Evolutionary conservation across 345 rosid species (phyloP).

Genomic region (Linum usitatissimum): DNA sequence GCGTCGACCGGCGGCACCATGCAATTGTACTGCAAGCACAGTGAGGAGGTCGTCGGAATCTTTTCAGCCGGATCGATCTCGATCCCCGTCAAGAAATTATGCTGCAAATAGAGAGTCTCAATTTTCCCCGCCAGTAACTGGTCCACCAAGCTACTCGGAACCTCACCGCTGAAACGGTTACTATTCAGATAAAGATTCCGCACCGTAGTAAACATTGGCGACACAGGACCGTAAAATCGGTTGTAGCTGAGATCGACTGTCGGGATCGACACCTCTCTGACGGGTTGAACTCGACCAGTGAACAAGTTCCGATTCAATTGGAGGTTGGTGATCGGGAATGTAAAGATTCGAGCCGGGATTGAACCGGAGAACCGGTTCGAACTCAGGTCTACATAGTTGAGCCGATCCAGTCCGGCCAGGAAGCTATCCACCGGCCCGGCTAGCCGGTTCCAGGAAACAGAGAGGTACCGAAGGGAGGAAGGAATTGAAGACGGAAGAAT

Average conservation of each 20-base stretch:
- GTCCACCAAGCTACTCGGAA: constrained; percentile 71
- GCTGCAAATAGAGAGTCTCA: constrained; percentile 73
- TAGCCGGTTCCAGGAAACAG: constrained; percentile 63
- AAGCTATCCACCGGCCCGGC: constrained; percentile 53
- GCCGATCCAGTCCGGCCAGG: constrained; percentile 43
- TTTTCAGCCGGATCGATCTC: constrained; percentile 73
- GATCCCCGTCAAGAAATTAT: constrained; percentile 80
- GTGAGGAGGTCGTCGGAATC: constrained; percentile 65
- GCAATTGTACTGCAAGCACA: constrained; percentile 86
- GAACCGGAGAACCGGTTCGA: constrained; percentile 61
- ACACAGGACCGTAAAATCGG: constrained; percentile 55
- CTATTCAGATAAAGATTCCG: constrained; percentile 73
- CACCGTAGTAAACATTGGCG: constrained; percentile 70
- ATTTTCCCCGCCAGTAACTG: constrained; percentile 52
- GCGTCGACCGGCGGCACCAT: constrained; percentile 84
- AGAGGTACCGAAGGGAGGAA: constrained; percentile 61
- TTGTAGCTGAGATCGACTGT: constrained; percentile 80
- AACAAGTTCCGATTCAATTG: constrained; percentile 72
- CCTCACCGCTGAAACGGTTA: constrained; percentile 74
- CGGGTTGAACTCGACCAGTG: constrained; percentile 50
- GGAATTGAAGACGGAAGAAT: constrained; percentile 45
- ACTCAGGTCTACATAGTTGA: constrained; percentile 72
- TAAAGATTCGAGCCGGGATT: constrained; percentile 46
- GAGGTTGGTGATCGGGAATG: constrained; percentile 55
- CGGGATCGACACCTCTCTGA: constrained; percentile 40